phyloP scores from a whole-genome alignment of 768 basidiomycete genomes.

The Udeniomyces megalosporus region DNA sequence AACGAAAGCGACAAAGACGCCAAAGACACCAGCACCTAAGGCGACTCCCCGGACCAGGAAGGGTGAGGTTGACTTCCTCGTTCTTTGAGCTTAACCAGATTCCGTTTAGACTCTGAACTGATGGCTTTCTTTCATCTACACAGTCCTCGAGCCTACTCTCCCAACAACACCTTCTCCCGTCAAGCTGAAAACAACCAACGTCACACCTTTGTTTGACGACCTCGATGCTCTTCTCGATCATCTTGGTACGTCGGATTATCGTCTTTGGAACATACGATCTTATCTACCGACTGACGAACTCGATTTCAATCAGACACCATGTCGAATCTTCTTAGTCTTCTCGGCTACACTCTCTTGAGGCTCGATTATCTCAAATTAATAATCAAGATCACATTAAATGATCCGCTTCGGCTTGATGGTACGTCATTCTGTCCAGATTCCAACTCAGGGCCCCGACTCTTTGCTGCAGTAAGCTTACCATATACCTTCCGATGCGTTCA shows the following conservation, averaged over 20 bases:
- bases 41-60: constrained; percentile 29
- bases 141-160: constrained; percentile 20
- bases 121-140: too few species aligned
- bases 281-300: too few species aligned
- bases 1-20: constrained; percentile 2
- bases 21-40: constrained; percentile 19
- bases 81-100: too few species aligned
- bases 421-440: not conserved
- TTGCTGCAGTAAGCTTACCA: too few species aligned
- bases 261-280: too few species aligned
- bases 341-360: constrained; percentile 50
- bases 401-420: constrained; percentile 37
- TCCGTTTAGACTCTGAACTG: too few species aligned
- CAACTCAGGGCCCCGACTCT: not conserved
- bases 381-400: constrained; percentile 42
- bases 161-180: constrained; percentile 23
- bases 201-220: not conserved
- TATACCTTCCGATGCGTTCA: too few species aligned
- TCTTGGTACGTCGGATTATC: constrained; percentile 5
- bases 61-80: too few species aligned
- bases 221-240: not conserved
- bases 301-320: constrained; percentile 20
- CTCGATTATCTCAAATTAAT: constrained; percentile 51
- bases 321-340: constrained; percentile 45
- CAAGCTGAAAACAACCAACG: too few species aligned